Evolutionary conservation across 1,284 basidiomycete species (phyloP), one percentile per base, ranked within the genome.

Genomic region (Fereydounia khargensis): DNA sequence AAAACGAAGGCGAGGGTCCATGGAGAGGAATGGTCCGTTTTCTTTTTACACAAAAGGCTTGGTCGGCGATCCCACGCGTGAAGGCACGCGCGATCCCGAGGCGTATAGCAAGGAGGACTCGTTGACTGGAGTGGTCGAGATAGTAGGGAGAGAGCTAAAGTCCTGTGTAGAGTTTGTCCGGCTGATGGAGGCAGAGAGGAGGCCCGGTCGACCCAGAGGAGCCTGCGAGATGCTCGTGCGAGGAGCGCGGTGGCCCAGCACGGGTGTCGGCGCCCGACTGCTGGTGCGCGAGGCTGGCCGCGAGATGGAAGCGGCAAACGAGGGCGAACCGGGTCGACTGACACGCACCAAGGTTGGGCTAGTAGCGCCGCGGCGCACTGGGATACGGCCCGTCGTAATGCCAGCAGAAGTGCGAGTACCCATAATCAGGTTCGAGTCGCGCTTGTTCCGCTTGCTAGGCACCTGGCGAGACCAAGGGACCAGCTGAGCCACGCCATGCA

Each of bases 241-340:
- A 60, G 48, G n/a, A n/a, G n/a, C n/a, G 18, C 57, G 57, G 23
- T 60, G 58, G 14, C 59, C 59, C 14, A 62, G 39, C 8, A 51
- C 50, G 4, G 59, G 59, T 22, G 59, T 62, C 3, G 59, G 53
- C 6, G 59, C 59, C 30, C 59, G 59, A 20, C 53, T 57, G 3
- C 51, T 50, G 2, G 59, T 62, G 25, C 59, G 42, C 9, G 53
- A 57, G 16, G 59, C 59, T 3, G 59, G 59, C 22, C 59, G 42
- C 24, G 59, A 62, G 17, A 62, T 62, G 21, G 57, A 25, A 17
- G 48, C 47, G 1, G 47, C 46, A 18, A 62, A 57, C 5, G 46
- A 48, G 3, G 59, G 59, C 3, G 59, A 62, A 10, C 51, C 50
- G 6, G 59, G 59, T 23, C 59, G 45, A 24, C 51, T 55, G 14